Base-by-base conservation (phyloP, 2,329 filamentous ascomycete genomes). In the Hypoxylon sp. region DNA sequence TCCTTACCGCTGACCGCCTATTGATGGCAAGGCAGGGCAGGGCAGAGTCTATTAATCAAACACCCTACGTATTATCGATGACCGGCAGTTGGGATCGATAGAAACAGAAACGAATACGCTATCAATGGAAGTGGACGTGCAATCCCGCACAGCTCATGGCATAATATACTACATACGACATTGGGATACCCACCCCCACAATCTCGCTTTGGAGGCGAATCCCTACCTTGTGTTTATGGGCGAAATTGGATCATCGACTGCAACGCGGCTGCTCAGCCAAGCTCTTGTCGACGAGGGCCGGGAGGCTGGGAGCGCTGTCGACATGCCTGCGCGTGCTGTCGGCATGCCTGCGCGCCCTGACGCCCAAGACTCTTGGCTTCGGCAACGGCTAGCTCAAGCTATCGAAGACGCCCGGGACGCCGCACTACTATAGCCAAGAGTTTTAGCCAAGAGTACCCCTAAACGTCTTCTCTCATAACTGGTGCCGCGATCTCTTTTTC, bases 391-490 rank as follows among this genome's bases (percentile, higher is more conserved):
- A 56, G 37, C 48, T 55, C 6, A 17, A 45, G 47, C 53, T 33
- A 63, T 65, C 57, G 60, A 59, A 51, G 46, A 38, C 42, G 24
- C 40, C 29, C 46, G 33, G 37, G 45, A 13, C 43, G 53, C 53
- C 50, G 47, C 54, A 61, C 55, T 46, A 62, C 46, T 31, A 55
- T 26, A 40, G 58, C 58, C 63, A 63, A 66, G 63, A 61, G 63
- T 66, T 66, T 66, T 62, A 62, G 63, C 63, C 63, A 66, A 66
- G 63, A 56, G 41, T 40, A 37, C 43, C 54, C 52, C 50, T 52
- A 58, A 37, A 50, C 48, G n/a, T 50, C 48, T 52, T 15, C 24
- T 52, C 24, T 48, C n/a, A 59, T 49, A 47, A 53, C 35, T 55
- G 51, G 61, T 50, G 51, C 45, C 55, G 59, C 52, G 55, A 53